Base-by-base conservation (phyloP, 371 early-diverging fungal species). In the Saksenaea oblongispora region DNA sequence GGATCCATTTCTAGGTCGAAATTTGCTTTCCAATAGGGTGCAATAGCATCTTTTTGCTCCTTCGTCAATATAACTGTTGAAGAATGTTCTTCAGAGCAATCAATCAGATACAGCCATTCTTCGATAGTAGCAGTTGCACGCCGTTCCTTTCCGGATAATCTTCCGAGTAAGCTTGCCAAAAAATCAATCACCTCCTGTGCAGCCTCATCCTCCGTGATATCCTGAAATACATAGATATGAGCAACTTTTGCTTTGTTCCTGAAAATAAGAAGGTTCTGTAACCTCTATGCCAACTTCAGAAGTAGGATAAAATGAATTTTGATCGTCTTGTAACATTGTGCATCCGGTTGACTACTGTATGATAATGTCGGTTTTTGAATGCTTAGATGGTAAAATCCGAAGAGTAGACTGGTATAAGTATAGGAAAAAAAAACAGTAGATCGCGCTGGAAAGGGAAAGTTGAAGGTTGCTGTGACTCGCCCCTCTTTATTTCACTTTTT, bases 1-100 rank as follows among this genome's bases (percentile, higher is more conserved):
- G 70, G 73, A 15, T 61, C 60, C 67, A 70, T 66, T 62, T 70
- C 67, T 10, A 67, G 13, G 26, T 73, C 63, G 22, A 14, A 36
- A 35, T 70, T 66, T 9, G 22, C 31, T 9, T 37, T 37, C 51
- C 66, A 67, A 34, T 64, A 69, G n/a, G 66, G 54, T 34, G 62
- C 37, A 5, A 72, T 34, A 3, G 60, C 61, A 11, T 15, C 34
- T 15, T 59, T 59, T 60, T 72, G 60, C n/a, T 59, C 54, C 11
- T 56, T 17, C 14, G 60, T 72, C 3, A 72, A n/a, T 7, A 72
- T 39, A 14, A 62, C 55, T 27, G 54, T 63, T n/a, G 63, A 26
- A 0, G 55, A 47, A 13, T 63, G 41, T 0, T 54, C 51, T 37
- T 62, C 66, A 22, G 68, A 65, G 14, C 39, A 27, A 0, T 59